Percentiles rank a stretch among this genome's conserved stretches.
phyloP scores from a whole-genome alignment of 129 eudicot species.

The Lonicera japonica region DNA sequence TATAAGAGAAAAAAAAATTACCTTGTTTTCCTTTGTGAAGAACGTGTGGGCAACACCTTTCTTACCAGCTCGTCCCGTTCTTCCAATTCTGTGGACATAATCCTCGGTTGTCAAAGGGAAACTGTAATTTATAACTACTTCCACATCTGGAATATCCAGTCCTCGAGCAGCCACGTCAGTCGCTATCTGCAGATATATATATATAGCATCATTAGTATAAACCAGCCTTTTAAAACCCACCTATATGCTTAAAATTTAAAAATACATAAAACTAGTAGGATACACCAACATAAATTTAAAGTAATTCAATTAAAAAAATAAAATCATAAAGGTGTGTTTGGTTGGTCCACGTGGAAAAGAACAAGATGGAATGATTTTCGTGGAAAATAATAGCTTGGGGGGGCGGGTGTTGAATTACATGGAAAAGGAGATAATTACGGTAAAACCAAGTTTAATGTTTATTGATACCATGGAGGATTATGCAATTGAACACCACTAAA shows the following conservation, averaged over 20 bases:
- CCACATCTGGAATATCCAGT: conserved; percentile 92
- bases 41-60: conserved; percentile 98
- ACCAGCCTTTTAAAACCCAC: too few species aligned
- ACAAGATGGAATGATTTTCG: too few species aligned
- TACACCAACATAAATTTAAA: background rate
- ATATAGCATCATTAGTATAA: background rate
- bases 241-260: too few species aligned
- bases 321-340: background rate
- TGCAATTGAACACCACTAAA: too few species aligned
- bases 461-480: too few species aligned
- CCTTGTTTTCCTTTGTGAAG: conserved; percentile 92
- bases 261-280: background rate
- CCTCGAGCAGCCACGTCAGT: conserved; percentile 99
- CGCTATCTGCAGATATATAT: conserved; percentile 57
- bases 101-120: conserved; percentile 97
- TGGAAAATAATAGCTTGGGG: too few species aligned
- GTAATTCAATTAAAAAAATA: background rate
- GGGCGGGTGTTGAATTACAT: too few species aligned
- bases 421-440: too few species aligned
- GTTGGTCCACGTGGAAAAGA: too few species aligned
- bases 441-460: too few species aligned
- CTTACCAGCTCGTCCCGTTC: conserved; percentile 97
- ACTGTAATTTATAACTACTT: conserved; percentile 93
- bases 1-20: conserved; percentile 5
- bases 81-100: conserved; percentile 95